A percentile compares a stretch with the other conserved stretches of the same genome.
phyloP scores from a whole-genome alignment of 2,329 filamentous ascomycete species.

The Fusarium lateritium region DNA sequence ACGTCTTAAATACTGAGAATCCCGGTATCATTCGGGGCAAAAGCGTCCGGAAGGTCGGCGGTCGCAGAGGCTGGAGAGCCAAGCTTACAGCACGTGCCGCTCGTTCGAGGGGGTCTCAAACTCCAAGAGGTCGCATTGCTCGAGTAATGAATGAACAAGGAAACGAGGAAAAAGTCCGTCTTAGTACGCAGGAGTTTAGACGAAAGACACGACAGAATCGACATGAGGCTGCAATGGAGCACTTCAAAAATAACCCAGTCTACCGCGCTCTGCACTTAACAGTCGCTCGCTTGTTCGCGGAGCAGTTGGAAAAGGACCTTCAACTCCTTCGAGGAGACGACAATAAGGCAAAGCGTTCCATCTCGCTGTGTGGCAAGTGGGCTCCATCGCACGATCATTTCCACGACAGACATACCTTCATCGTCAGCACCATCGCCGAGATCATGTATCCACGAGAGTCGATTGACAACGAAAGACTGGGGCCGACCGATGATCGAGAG shows the following conservation, averaged over 20 bases:
- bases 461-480: constrained; percentile 48
- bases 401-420: constrained; percentile 71
- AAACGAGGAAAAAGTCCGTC: background rate
- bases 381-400: constrained; percentile 68
- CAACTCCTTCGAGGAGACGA: constrained; percentile 57
- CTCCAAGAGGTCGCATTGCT: background rate
- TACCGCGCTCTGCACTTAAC: constrained; percentile 68
- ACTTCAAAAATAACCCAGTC: constrained; percentile 60
- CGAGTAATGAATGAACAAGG: background rate
- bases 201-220: constrained; percentile 56
- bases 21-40: constrained; percentile 44
- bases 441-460: constrained; percentile 60
- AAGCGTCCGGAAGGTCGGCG: constrained; percentile 20
- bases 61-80: constrained; percentile 12
- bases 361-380: constrained; percentile 74
- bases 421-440: constrained; percentile 71
- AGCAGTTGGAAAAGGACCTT: constrained; percentile 66
- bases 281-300: constrained; percentile 69
- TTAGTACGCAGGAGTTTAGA: constrained; percentile 41
- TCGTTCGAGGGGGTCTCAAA: background rate
- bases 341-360: constrained; percentile 57
- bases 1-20: constrained; percentile 59
- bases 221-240: constrained; percentile 58
- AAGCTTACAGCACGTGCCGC: background rate
- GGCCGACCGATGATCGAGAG: constrained; percentile 60